Evolutionary conservation across 345 rosid species (phyloP), one percentile per base, ranked within the genome.

Genomic region (Corchorus capsularis): DNA sequence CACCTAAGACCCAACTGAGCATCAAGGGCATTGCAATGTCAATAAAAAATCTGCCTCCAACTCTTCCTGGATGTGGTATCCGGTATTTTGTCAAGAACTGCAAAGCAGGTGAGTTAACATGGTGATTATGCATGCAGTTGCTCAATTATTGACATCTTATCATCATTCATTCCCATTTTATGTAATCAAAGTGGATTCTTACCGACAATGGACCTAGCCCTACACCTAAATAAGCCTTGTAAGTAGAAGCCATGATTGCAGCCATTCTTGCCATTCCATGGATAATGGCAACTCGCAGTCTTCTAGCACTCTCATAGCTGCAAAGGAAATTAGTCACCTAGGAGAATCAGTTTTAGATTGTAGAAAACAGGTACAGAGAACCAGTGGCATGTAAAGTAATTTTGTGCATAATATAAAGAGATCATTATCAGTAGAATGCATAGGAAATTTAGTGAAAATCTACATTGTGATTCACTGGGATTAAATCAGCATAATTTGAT

Each of bases 231-330:
- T 92, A 93, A n/a, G 93, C 92, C 85, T 91, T 93, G 82, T 93
- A 96, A 74, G 97, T 90, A 7, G 98, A 92, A 74, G 97, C 98
- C 99, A 96, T 96, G 8, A 91, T 87, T 69, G 99, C 97, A 62
- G 98, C 97, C 92, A 85, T 83, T 80, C 99, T 93, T 69, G 99
- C 96, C 97, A 96, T 86, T 46, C 90, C 86, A 82, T 96, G 98
- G 77, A 96, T 89, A 69, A 90, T 63, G 41, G 96, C 94, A 20
- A 92, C 99, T 81, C 97, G 88, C 17, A 93, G 80, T 79, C 81
- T 86, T 84, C 99, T 89, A 41, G 92, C 81, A 41, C 76, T 86
- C 87, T 92, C 99, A 13, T 92, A 92, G 82, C 99, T 92, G 84
- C 15, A 39, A 22, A 74, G 34, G 73, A 46, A 43, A 37, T 13